Evolutionary conservation across 305 asterid genomes (phyloP).

Genomic region (Stenogyne calaminthoides): DNA sequence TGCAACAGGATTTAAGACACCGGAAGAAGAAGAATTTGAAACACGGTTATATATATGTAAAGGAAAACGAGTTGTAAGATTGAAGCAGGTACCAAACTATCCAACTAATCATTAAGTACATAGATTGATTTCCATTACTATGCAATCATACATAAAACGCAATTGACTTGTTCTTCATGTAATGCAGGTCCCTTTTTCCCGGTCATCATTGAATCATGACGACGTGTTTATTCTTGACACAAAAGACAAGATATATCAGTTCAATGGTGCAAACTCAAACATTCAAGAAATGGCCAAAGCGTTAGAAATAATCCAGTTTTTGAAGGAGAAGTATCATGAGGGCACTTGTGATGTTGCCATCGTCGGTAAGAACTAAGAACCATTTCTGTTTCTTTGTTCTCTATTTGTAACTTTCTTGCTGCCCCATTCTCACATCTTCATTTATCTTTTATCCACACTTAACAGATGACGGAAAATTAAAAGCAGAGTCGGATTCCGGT

Average conservation of each 20-base stretch:
- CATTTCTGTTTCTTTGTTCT: slow-evolving; percentile 1
- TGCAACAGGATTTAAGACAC: slow-evolving; percentile 67
- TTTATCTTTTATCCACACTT: not conserved
- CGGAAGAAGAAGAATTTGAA: slow-evolving; percentile 67
- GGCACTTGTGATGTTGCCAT: slow-evolving; percentile 69
- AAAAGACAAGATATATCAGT: slow-evolving; percentile 69
- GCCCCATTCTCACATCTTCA: not conserved
- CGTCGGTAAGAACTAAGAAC: slow-evolving; percentile 53
- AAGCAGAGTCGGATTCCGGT: slow-evolving; percentile 77
- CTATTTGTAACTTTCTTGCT: not conserved
- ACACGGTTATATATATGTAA: slow-evolving; percentile 60
- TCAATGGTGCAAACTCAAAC: slow-evolving; percentile 75
- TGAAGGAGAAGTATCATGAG: slow-evolving; percentile 75
- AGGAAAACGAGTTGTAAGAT: slow-evolving; percentile 67
- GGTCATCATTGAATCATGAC: slow-evolving; percentile 72
- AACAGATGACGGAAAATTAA: slow-evolving; percentile 73
- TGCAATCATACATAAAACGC: not conserved
- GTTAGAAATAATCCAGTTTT: slow-evolving; percentile 61
- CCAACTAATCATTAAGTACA: not conserved
- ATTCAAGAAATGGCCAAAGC: slow-evolving; percentile 84
- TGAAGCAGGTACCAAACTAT: slow-evolving; percentile 59
- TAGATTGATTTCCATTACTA: slow-evolving; percentile 10
- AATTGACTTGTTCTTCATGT: slow-evolving; percentile 6
- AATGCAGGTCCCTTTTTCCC: slow-evolving; percentile 66
- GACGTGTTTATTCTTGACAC: slow-evolving; percentile 73